Evolutionary conservation across 768 basidiomycete species (phyloP), one percentile per base, ranked within the genome.

Genomic region (Russula ochroleuca): DNA sequence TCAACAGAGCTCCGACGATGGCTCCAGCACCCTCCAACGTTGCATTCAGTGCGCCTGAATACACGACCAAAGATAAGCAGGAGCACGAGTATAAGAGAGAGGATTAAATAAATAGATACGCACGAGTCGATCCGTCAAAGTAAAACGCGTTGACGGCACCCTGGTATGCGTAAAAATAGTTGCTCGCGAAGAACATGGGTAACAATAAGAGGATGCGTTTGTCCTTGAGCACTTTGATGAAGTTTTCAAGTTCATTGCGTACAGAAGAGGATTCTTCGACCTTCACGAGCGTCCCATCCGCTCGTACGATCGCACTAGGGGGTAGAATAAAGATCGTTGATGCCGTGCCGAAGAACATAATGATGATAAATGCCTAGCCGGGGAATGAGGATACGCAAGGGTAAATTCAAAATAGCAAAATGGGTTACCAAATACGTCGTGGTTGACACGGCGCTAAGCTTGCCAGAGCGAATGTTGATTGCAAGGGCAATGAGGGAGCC

Each of bases 131-230:
- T 28, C 75, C 77, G 65, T 79, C 78, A 69, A 80, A 79, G 37
- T 71, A 69, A 58, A 63, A 71, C 5, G 74, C 73, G 67, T 77
- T 78, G 65, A 79, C 60, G 23, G 78, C 76, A 62, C 74, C 76
- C 67, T 78, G 79, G 69, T 80, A 80, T 3, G 79, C 75, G 70
- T 79, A 79, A 73, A 79, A 76, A 68, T 76, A 79, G 71, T 78
- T 79, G 63, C 75, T 77, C 10, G 77, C 72, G 69, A 80, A 79
- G 70, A 75, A 78, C 76, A 78, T 77, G 48, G 78, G 78, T 43
- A 74, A 66, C 52, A 79, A 74, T 7, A 74, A 69, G 57, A 78
- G 56, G 67, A 79, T 73, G 58, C 77, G 73, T 72, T 75, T 77
- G 70, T 79, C 77, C 68, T 76, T 79, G 70, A 79, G 69, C 11